phyloP scores from a whole-genome alignment of 441 rosid genomes.

The Adansonia grandidieri region DNA sequence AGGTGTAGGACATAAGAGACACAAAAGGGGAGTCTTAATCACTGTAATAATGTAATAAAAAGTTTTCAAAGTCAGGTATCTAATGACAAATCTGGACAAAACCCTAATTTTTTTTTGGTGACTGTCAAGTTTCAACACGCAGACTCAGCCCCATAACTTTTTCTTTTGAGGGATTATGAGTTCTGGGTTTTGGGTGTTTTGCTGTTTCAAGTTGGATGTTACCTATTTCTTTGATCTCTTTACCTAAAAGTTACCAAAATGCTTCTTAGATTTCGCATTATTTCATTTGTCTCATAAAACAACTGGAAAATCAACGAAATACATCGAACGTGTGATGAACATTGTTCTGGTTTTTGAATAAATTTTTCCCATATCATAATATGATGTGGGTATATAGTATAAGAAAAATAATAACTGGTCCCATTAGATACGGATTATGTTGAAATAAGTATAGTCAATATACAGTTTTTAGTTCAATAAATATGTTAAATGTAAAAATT shows the following conservation, averaged over 20 bases:
- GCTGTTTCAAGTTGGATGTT: background rate
- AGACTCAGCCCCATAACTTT: background rate
- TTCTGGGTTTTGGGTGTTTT: background rate
- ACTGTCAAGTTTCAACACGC: slow-evolving; percentile 5
- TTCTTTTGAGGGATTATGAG: background rate
- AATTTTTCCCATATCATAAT: background rate
- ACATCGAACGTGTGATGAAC: background rate
- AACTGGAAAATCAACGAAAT: background rate
- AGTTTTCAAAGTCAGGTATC: slow-evolving; percentile 45
- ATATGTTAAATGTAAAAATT: too few relatives aligned
- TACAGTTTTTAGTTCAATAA: too few relatives aligned
- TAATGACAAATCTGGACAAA: slow-evolving; percentile 35
- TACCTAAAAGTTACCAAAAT: background rate
- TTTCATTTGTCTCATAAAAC: background rate
- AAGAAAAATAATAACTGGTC: background rate
- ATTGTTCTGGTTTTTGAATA: background rate
- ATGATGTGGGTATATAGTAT: background rate
- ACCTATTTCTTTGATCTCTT: background rate
- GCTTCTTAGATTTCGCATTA: slow-evolving; percentile 9
- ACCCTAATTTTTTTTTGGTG: background rate
- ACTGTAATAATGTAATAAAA: background rate
- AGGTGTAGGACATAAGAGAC: slow-evolving; percentile 28
- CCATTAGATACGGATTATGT: too few relatives aligned
- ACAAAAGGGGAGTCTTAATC: slow-evolving; percentile 29
- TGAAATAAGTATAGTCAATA: too few relatives aligned